Conservation (phyloP, 1,139 yeast genomes). For the Candida neerlandica region DNA sequence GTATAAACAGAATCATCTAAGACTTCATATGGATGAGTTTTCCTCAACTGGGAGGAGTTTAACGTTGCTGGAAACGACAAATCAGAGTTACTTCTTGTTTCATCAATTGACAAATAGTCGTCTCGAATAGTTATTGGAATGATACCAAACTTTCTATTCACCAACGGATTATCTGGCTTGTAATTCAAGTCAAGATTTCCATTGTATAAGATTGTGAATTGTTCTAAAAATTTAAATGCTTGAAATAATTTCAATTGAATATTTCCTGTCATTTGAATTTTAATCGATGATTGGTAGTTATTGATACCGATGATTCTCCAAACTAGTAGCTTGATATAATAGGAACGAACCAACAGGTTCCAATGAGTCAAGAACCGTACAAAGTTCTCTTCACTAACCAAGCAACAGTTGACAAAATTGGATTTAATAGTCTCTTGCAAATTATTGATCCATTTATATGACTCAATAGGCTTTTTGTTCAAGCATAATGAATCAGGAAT, state of each 20-base stretch:
- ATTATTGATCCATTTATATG: conserved; percentile 36
- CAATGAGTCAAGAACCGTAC: conserved; percentile 68
- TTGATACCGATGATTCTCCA: conserved; percentile 66
- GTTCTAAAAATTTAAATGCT: conserved; percentile 21
- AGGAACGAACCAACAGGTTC: conserved; percentile 74
- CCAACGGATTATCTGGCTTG: conserved; percentile 53
- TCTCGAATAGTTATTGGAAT: conserved; percentile 35
- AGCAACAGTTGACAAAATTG: conserved; percentile 52
- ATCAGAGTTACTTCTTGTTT: conserved; percentile 14
- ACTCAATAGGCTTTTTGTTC: neutral
- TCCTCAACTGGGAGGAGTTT: conserved; percentile 39
- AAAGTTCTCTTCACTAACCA: conserved; percentile 54
- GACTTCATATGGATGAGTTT: conserved; percentile 69
- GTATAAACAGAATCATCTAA: conserved; percentile 78
- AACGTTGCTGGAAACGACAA: conserved; percentile 16
- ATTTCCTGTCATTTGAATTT: conserved; percentile 33
- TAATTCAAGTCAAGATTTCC: conserved; percentile 22
- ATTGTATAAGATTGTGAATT: conserved; percentile 19
- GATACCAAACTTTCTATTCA: conserved; percentile 53
- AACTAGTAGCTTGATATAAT: conserved; percentile 64
- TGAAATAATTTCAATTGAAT: conserved; percentile 32
- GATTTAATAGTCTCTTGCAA: conserved; percentile 42
- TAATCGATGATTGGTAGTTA: conserved; percentile 39
- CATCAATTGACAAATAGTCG: conserved; percentile 27
- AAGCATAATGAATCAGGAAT: conserved; percentile 49